These are phyloP conservation scores for Phytophthora citrophthora DNA, from an alignment of 352 stramenopile genomes.

Conservation along the genomic window DNA sequence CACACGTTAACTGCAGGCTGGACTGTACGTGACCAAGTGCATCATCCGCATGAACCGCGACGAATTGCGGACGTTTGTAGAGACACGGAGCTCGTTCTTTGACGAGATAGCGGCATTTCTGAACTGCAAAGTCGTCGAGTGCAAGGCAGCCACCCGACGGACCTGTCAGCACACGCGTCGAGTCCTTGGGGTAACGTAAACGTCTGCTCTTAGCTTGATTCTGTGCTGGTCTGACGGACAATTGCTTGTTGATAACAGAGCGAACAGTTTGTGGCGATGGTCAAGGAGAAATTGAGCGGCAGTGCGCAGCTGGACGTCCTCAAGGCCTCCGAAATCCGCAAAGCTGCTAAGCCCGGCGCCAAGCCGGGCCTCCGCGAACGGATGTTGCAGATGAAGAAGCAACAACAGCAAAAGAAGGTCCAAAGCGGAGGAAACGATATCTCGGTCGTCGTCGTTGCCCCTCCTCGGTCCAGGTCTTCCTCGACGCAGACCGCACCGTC, in stretches of 20 bases:
- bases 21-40: constrained; percentile 61
- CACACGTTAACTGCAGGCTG: constrained; percentile 29
- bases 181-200: constrained; percentile 50
- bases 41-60: constrained; percentile 51
- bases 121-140: constrained; percentile 77
- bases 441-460: constrained; percentile 32
- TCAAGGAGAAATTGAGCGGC: constrained; percentile 63
- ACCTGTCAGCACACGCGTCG: constrained; percentile 56
- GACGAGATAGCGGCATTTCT: constrained; percentile 64
- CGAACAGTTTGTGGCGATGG: constrained; percentile 54
- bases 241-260: constrained; percentile 36
- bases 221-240: constrained; percentile 7
- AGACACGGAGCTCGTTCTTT: constrained; percentile 52
- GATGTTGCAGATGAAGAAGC: constrained; percentile 63
- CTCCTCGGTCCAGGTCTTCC: constrained; percentile 19
- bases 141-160: constrained; percentile 60
- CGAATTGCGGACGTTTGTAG: constrained; percentile 49
- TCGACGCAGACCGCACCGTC: constrained; percentile 24
- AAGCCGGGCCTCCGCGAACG: constrained; percentile 63
- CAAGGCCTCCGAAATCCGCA: constrained; percentile 63
- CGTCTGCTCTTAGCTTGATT: background rate
- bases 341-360: constrained; percentile 34
- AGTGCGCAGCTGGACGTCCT: constrained; percentile 64
- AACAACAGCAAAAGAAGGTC: constrained; percentile 39
- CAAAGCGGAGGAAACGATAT: constrained; percentile 39